These are phyloP conservation scores for Elaeis guineensis DNA, from an alignment of 176 grass and related monocot species.

Conservation along the genomic window DNA sequence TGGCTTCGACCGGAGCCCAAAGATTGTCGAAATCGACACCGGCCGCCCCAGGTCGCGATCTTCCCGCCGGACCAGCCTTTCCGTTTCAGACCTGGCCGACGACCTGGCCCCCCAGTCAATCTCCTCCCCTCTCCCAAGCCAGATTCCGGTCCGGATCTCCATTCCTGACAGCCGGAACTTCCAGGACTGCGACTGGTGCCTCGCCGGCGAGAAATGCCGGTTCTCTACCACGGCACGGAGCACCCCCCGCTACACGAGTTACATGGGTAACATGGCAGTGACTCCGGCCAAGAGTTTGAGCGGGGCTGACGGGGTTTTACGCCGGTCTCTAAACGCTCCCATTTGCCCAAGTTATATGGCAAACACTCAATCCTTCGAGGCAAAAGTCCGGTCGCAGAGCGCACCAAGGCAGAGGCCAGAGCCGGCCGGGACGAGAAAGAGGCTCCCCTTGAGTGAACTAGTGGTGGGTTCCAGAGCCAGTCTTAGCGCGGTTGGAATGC, in stretches of 20 bases:
- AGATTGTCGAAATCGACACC: slow-evolving; percentile 94
- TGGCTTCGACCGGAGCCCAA: slow-evolving; percentile 70
- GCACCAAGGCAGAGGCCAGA: slow-evolving; percentile 86
- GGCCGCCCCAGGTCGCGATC: slow-evolving; percentile 54
- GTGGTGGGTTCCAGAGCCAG: slow-evolving; percentile 58
- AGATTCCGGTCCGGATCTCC: slow-evolving; percentile 33
- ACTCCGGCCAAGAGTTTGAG: slow-evolving; percentile 58
- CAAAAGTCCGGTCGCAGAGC: slow-evolving; percentile 84
- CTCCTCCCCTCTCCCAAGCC: slow-evolving; percentile 38
- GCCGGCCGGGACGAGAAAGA: slow-evolving; percentile 24
- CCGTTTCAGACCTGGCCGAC: slow-evolving; percentile 22
- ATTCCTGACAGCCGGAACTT: slow-evolving; percentile 38
- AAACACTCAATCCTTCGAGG: slow-evolving; percentile 79
- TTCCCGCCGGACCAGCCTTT: slow-evolving; percentile 51
- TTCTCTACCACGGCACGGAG: slow-evolving; percentile 64
- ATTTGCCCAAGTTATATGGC: slow-evolving; percentile 75
- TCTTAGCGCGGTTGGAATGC: slow-evolving; percentile 40
- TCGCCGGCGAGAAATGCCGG: slow-evolving; percentile 38
- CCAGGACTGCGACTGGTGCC: slow-evolving; percentile 47
- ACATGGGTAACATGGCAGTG: slow-evolving; percentile 17
- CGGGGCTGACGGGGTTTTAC: slow-evolving; percentile 21
- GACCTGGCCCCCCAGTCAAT: slow-evolving; percentile 32
- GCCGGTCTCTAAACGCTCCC: slow-evolving; percentile 9
- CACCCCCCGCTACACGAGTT: slow-evolving; percentile 50
- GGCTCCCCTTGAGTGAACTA: slow-evolving; percentile 78